These are phyloP conservation scores for Fusarium odoratissimum DNA, from an alignment of 2,329 filamentous ascomycete species.

Conservation along the genomic window DNA sequence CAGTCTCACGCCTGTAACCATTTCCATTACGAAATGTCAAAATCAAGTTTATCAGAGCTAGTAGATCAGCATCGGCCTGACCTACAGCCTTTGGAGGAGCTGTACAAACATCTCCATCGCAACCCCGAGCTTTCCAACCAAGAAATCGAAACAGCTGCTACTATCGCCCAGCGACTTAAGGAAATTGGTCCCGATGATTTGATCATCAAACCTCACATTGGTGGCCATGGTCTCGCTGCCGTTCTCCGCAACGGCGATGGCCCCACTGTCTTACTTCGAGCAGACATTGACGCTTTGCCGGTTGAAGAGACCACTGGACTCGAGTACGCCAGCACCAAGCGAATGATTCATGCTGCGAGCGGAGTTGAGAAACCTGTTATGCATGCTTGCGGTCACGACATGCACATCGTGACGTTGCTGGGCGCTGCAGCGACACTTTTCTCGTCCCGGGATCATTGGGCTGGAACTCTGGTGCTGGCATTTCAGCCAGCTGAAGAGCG, in stretches of 20 bases:
- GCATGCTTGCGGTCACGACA: conserved; percentile 77
- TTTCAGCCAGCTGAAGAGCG: conserved; percentile 78
- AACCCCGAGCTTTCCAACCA: conserved; percentile 70
- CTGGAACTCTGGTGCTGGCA: conserved; percentile 70
- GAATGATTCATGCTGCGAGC: not conserved
- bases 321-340: conserved; percentile 60
- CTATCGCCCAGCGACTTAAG: conserved; percentile 55
- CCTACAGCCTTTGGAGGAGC: conserved; percentile 4
- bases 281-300: conserved; percentile 72
- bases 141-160: conserved; percentile 64
- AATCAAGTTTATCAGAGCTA: not conserved
- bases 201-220: conserved; percentile 62
- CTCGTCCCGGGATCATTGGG: conserved; percentile 63
- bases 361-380: conserved; percentile 62
- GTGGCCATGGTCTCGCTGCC: conserved; percentile 68
- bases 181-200: not conserved
- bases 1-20: rapidly evolving
- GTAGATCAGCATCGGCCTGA: conserved; percentile 10
- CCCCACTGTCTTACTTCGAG: conserved; percentile 66
- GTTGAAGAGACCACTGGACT: conserved; percentile 67
- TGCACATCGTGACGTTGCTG: conserved; percentile 70
- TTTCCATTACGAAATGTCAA: not conserved
- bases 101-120: conserved; percentile 68
- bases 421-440: conserved; percentile 65
- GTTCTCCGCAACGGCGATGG: conserved; percentile 67